Base-by-base conservation (phyloP, 2,329 filamentous ascomycete genomes). In the Sporothrix euskadiensis region DNA sequence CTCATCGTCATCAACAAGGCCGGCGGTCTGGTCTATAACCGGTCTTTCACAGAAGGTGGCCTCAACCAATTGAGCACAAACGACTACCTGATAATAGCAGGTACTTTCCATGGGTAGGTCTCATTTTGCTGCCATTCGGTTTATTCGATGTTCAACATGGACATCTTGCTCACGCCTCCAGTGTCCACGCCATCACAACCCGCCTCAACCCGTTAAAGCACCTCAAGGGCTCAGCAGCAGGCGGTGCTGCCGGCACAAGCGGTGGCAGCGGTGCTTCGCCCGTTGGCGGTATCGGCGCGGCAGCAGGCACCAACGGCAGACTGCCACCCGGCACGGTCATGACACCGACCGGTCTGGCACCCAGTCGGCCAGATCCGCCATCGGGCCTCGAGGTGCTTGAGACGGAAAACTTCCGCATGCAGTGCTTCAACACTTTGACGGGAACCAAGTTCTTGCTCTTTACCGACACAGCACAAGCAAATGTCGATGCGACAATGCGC, bases 1-100 rank as follows among this genome's bases (percentile, higher is more conserved):
- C 91, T 99, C 80, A 94, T 98, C 81, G 92, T 99, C 81, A 97
- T 99, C 86, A 98, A 98, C 87, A 99, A 99, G 88, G 94, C 96
- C 76, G 96, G 94, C 75, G 96, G 96, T 78, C 88, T 99, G 71
- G 91, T 99, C 83, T 99, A 97, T 86, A 95, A 98, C 83, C 93
- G 94, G 78, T 93, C 94, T 80, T 98, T 99, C 82, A 91, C 94
- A 79, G 90, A 95, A 59, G 92, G 90, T 75, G 93, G 88, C 63
- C 88, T 99, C 74, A 92, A 93, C 81, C 94, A 95, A 81, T 90
- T 99, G 78, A 93, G 89, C 77, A 95, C 93, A 78, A 99, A 99
- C 81, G 96, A 99, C 86, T 97, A 97, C 80, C 91, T 99, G 44
- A 95, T 98, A 78, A 89, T 99, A 39, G 96, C 96, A 7, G 96